phyloP scores from a whole-genome alignment of 2,329 filamentous ascomycete species.

The Emergomyces pasteurianus region DNA sequence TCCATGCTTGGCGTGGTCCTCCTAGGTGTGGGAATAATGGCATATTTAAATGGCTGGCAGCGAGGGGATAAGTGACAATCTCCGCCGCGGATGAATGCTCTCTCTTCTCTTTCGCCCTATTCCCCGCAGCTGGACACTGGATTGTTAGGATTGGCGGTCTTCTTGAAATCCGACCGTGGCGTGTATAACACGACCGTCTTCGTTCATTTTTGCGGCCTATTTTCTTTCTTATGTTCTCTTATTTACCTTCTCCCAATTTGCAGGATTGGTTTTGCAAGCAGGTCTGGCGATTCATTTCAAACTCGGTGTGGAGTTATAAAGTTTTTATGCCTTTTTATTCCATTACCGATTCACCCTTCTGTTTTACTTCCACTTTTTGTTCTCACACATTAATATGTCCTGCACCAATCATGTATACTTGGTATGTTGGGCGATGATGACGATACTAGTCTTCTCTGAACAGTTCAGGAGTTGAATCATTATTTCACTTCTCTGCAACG shows the following conservation, averaged over 20 bases:
- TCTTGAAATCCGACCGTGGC: conserved; percentile 8
- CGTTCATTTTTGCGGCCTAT: conserved; percentile 6
- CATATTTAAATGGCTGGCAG: conserved; percentile 76
- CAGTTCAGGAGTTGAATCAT: neutral
- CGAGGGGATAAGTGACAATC: conserved; percentile 36
- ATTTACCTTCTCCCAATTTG: conserved; percentile 1
- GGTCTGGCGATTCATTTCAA: conserved; percentile 7
- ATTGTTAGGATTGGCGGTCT: conserved; percentile 1
- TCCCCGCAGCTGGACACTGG: neutral
- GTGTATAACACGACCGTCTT: conserved; percentile 6
- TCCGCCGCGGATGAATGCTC: neutral
- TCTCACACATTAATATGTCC: neutral
- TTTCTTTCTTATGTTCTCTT: conserved; percentile 1
- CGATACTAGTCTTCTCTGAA: neutral
- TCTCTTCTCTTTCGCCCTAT: neutral
- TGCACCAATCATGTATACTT: conserved; percentile 6
- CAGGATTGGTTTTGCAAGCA: conserved; percentile 5
- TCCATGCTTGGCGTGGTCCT: conserved; percentile 74
- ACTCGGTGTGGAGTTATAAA: conserved; percentile 4
- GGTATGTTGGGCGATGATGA: conserved; percentile 7
- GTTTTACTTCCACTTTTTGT: conserved; percentile 3
- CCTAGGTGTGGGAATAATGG: conserved; percentile 73
- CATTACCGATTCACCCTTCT: conserved; percentile 1
- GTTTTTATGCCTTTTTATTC: conserved; percentile 1
- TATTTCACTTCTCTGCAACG: conserved; percentile 1